phyloP scores from a whole-genome alignment of 2,329 filamentous ascomycete genomes.

The Aspergillus oerlinghausenensis region DNA sequence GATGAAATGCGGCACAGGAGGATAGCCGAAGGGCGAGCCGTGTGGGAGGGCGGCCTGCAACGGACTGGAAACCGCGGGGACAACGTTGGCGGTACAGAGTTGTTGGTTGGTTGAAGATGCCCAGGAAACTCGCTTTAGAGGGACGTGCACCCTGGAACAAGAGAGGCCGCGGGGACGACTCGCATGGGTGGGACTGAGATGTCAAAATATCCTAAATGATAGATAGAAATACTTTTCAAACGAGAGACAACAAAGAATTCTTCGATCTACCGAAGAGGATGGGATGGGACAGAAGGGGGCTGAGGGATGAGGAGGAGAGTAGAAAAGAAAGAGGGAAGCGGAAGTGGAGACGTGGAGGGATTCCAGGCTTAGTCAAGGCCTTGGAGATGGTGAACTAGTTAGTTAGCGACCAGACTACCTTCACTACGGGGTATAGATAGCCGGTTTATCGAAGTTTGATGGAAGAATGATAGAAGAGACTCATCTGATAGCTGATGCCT shows the following conservation, averaged over 20 bases:
- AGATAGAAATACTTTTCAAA: constrained; percentile 2
- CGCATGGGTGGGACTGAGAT: constrained; percentile 12
- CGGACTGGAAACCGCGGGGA: constrained; percentile 1
- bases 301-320: constrained; percentile 2
- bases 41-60: neutral
- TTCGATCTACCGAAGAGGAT: constrained; percentile 8
- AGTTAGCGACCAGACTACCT: neutral
- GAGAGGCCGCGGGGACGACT: constrained; percentile 13
- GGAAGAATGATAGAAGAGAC: neutral
- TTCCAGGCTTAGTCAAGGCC: constrained; percentile 3
- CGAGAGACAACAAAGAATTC: constrained; percentile 8
- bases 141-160: constrained; percentile 23
- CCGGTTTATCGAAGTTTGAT: neutral
- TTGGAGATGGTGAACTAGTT: neutral
- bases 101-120: constrained; percentile 1
- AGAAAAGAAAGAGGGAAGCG: constrained; percentile 6
- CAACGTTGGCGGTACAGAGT: neutral
- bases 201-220: constrained; percentile 8
- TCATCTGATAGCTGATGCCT: neutral
- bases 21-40: neutral
- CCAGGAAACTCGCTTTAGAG: constrained; percentile 13
- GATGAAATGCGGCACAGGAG: neutral
- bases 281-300: constrained; percentile 4
- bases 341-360: constrained; percentile 2
- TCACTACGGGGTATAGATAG: neutral